Evolutionary conservation across 2,329 filamentous ascomycete genomes (phyloP), one percentile per base, ranked within the genome.

Genomic region (Fusarium domesticum): DNA sequence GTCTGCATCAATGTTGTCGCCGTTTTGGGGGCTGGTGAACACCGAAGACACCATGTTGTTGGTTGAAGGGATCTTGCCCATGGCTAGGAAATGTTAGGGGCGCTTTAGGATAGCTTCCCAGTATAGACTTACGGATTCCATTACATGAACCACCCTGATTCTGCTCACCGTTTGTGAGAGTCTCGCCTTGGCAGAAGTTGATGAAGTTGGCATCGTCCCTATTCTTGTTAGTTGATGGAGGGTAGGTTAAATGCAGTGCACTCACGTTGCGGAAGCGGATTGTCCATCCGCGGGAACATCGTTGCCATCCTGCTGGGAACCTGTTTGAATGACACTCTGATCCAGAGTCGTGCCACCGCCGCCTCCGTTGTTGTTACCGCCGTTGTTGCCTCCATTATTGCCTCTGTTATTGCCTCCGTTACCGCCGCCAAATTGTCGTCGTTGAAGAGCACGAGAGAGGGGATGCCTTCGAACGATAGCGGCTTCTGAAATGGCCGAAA

Each of bases 171-270:
- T 85, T 81, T 51, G 81, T 84, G 37, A 81, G 61, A 0, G 69
- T 75, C 60, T 74, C 56, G 35, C 75, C 77, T 5, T 63, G 47
- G 59, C 79, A 83, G 62, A 81, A 80, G 71, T 82, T 83, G 73
- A 83, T 80, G 61, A 82, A 83, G 68, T 83, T 83, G 68, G 70
- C 68, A 15, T 67, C 48, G 53, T 83, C 78, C 50, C 78, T 82
- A 42, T n/a, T 69, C 20, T 6, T 7, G 51, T 54, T 48, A 62
- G 39, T 23, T 35, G 7, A 3, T 28, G 14, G 16, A 32, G 11
- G 4, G 39, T 28, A 7, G 12, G 25, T 11, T 14, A 8, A 30
- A 10, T 31, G 10, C 17, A 12, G n/a, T 6, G 10, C 17, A 60
- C 78, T 63, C 59, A 80, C 73, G 75, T 80, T 12, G 58, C 56